A percentile compares a stretch with the other conserved stretches of the same genome.
phyloP scores from a whole-genome alignment of 2,329 filamentous ascomycete genomes.

The Diaporthe citriasiana region DNA sequence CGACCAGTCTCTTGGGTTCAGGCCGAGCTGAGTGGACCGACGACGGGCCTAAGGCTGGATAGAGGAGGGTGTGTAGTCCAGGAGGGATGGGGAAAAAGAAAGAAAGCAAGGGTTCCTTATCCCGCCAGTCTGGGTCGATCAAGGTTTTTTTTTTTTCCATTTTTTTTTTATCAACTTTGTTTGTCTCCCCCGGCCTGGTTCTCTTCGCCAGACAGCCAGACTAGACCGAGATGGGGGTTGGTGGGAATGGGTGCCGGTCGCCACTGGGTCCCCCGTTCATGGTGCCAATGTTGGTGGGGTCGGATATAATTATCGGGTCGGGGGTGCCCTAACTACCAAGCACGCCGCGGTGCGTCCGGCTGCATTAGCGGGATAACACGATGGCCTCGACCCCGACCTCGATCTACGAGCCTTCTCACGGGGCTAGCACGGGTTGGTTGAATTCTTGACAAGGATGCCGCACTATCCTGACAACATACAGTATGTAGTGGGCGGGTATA shows the following conservation, averaged over 20 bases:
- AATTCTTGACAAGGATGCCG: neutral
- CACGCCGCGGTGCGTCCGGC: constrained; percentile 20
- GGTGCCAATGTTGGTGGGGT: constrained; percentile 38
- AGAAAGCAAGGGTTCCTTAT: neutral
- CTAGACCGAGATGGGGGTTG: constrained; percentile 30
- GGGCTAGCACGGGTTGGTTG: too few relatives aligned
- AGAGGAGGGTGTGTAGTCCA: neutral
- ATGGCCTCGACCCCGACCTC: neutral
- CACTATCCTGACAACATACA: neutral
- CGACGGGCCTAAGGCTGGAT: neutral
- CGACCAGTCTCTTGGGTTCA: neutral
- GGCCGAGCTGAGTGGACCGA: neutral
- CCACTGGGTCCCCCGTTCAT: constrained; percentile 37
- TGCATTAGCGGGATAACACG: constrained; percentile 43
- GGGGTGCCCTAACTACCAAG: constrained; percentile 9
- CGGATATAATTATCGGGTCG: constrained; percentile 19
- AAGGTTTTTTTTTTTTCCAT: neutral
- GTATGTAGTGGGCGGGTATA: too few relatives aligned
- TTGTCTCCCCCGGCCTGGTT: neutral
- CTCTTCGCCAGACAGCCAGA: constrained; percentile 1
- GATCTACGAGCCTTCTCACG: constrained; percentile 8
- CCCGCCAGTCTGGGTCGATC: constrained; percentile 18
- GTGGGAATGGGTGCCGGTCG: constrained; percentile 25
- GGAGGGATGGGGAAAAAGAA: neutral
- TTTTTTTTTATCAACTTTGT: too few relatives aligned